Percentiles rank a stretch among this genome's conserved stretches.
Evolutionary conservation across 495 filamentous ascomycete species (phyloP).

Genomic region (Neurospora intermedia): DNA sequence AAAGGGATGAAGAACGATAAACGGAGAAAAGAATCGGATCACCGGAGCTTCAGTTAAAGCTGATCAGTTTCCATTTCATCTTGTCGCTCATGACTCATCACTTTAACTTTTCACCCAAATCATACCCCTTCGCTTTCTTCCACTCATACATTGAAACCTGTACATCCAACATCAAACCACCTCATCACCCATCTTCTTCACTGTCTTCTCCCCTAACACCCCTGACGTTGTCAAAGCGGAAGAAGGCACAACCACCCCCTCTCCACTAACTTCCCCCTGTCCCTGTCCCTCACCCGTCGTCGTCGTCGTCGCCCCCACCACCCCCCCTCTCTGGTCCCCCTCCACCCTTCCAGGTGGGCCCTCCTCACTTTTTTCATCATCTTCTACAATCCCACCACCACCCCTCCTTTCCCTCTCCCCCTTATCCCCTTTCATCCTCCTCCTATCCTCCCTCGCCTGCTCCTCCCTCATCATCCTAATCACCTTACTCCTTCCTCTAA

Average conservation of each 20-base stretch:
- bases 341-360: neutral
- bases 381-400: neutral
- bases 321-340: too few relatives aligned
- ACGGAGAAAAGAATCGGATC: too few relatives aligned
- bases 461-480: conserved; percentile 64
- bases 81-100: too few relatives aligned
- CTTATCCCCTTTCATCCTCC: conserved; percentile 13
- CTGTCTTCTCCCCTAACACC: neutral
- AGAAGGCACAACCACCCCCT: neutral
- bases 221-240: neutral
- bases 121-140: too few relatives aligned
- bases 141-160: too few relatives aligned
- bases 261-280: neutral
- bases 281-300: neutral
- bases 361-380: neutral
- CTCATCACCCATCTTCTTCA: neutral
- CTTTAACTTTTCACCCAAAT: too few relatives aligned
- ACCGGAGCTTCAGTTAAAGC: too few relatives aligned
- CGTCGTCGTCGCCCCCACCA: neutral
- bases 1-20: too few relatives aligned
- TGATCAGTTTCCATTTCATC: too few relatives aligned
- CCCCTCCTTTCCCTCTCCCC: conserved; percentile 11
- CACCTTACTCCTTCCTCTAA: conserved; percentile 53
- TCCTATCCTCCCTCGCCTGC: conserved; percentile 48
- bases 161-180: neutral